Evolutionary conservation across 179 eudicot species (phyloP).

Genomic region (Heliamphora pulchella): DNA sequence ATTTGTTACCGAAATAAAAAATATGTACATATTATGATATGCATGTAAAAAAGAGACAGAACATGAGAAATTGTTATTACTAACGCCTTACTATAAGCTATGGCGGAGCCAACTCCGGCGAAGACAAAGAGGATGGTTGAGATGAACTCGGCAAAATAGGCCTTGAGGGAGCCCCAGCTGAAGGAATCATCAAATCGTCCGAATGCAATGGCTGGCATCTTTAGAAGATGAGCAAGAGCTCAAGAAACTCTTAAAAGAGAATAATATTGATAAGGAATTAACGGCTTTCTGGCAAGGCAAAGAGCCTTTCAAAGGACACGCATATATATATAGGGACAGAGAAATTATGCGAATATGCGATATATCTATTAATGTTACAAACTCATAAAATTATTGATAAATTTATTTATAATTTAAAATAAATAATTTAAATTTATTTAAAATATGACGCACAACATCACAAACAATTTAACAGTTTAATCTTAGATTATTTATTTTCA

Average conservation of each 20-base stretch:
- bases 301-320: slow-evolving; percentile 3
- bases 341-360: slow-evolving; percentile 2
- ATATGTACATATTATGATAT: no score
- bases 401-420: no score
- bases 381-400: no score
- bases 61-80: no score
- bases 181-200: slow-evolving; percentile 70
- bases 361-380: no score
- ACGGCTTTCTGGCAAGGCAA: slow-evolving; percentile 7
- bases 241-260: not conserved
- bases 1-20: no score
- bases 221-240: not conserved
- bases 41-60: no score
- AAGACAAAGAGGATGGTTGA: slow-evolving; percentile 77
- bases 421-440: no score
- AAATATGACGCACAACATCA: no score
- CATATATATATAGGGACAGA: slow-evolving; percentile 19
- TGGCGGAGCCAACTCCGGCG: slow-evolving; percentile 87
- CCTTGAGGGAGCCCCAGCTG: slow-evolving; percentile 50
- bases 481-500: no score
- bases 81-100: slow-evolving; percentile 48
- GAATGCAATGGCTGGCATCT: slow-evolving; percentile 54
- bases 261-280: not conserved
- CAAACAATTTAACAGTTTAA: no score
- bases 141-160: slow-evolving; percentile 74